Percentiles rank a stretch among this genome's conserved stretches.
Evolutionary conservation across 2,329 filamentous ascomycete genomes (phyloP).

Genomic region (Trematosphaeria pertusa): DNA sequence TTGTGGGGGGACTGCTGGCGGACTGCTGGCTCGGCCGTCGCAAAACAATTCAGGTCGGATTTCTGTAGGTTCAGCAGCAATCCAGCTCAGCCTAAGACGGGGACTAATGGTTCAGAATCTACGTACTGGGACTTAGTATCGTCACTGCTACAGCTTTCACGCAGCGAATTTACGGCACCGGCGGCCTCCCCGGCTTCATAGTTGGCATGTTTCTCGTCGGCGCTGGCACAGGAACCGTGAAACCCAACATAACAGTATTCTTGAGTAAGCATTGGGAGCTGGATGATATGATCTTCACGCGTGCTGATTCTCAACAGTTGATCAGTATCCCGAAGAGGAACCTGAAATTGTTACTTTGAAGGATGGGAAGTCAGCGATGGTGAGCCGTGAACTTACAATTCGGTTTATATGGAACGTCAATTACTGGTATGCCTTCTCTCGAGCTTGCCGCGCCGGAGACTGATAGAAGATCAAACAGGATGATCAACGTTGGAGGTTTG

Average conservation of each 20-base stretch:
- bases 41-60: constrained; percentile 33
- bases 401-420: constrained; percentile 37
- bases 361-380: constrained; percentile 27
- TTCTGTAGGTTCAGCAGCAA: constrained; percentile 17
- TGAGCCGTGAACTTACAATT: constrained; percentile 26
- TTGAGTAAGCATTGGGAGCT: too few relatives aligned
- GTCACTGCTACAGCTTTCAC: constrained; percentile 8
- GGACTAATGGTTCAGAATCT: constrained; percentile 8
- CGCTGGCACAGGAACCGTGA: constrained; percentile 9
- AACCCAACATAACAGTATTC: constrained; percentile 9
- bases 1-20: constrained; percentile 36
- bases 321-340: constrained; percentile 25
- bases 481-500: constrained; percentile 67
- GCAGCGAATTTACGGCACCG: background rate
- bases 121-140: constrained; percentile 8
- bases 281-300: background rate
- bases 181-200: constrained; percentile 9
- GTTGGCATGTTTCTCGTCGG: constrained; percentile 7
- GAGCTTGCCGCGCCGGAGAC: background rate
- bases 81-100: background rate
- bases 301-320: constrained; percentile 16
- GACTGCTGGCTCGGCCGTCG: constrained; percentile 43
- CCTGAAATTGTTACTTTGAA: constrained; percentile 18
- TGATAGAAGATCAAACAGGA: constrained; percentile 11
- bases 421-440: constrained; percentile 31